Base-by-base conservation (phyloP, 2,329 filamentous ascomycete genomes). In the Didymosphaeria variabile region DNA sequence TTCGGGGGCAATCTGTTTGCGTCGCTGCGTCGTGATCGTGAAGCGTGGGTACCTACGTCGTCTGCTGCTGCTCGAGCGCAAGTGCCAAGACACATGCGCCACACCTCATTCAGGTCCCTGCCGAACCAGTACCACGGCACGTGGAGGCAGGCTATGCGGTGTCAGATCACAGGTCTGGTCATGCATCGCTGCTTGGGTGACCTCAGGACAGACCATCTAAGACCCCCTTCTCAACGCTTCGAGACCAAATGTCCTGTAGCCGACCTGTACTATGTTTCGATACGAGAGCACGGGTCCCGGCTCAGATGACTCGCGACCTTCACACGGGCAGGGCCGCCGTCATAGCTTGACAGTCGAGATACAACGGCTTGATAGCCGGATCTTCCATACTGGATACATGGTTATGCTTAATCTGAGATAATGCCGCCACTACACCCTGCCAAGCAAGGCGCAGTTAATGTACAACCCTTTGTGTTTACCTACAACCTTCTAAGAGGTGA, bases 401-500 rank as follows among this genome's bases (percentile, higher is more conserved):
- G 4, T n/a, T 23, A 26, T 55, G 49, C 49, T 52, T 38, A 2
- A 52, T 52, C 26, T 15, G 32, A 40, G 32, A 38, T 40, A 13
- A 15, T 12, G 13, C 13, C 31, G 9, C 17, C 19, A 23, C 10
- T 23, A 6, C n/a, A 21, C 23, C 26, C 9, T 10, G 31, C 15
- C 49, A 21, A 31, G 2, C 23, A 23, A 21, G 10, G 38, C 38
- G 12, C 51, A 44, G 8, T 6, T 32, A 29, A 34, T 32, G 46
- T 34, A 50, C 46, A 50, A 0, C 4, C 17, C 29, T 34, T 36
- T 32, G 19, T 29, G 17, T 15, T 31, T 13, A 15, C 6, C 8
- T 23, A 8, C 34, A 15, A 65, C 62, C 26, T 5, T 36, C 55
- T 50, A 61, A 32, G 46, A 75, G 10, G 67, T 72, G 50, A 84